Base-by-base conservation (phyloP, 2,329 filamentous ascomycete species). In the Ustulina deusta region DNA sequence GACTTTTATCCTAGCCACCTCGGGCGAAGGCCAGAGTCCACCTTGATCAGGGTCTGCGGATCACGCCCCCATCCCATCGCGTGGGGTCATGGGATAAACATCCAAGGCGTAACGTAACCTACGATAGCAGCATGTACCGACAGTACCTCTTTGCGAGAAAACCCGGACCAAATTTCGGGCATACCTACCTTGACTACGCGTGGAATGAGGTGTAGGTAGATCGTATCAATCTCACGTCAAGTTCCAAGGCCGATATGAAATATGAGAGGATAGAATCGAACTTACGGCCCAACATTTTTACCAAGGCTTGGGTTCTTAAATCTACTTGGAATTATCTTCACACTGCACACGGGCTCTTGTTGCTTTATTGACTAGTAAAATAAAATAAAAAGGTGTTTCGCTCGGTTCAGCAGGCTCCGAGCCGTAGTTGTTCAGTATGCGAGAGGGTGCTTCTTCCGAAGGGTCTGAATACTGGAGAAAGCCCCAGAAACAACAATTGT, bases 341-440 rank as follows among this genome's bases (percentile, higher is more conserved):
- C 15, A 27, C 15, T 55, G 20, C 10, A n/a, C n/a, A n/a, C n/a
- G n/a, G n/a, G 7, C 52, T 59, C 29, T 13, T 13, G 6, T 29
- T 20, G 25, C 32, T 40, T 54, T 34, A 42, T 15, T 44, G 32
- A 17, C 34, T 25, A 22, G 3, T 42, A 34, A 52, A 10, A 52
- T 27, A 27, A 25, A 25, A 48, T 13, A n/a, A n/a, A n/a, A n/a
- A n/a, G n/a, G n/a, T 29, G 22, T 38, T 40, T 52, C n/a, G 44
- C 48, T 66, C 62, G 66, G 63, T 49, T 58, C 25, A 63, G 25
- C 38, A 59, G 48, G 46, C 51, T 69, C 63, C 62, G 63, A 62
- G n/a, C 36, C 20, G 36, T 65, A 10, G 29, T 54, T 15, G 36
- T 25, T 64, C 36, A 38, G 55, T 46, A 25, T 46, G 29, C 29